Conservation (phyloP, 306 rosid genomes). For the Lupinus albus region DNA sequence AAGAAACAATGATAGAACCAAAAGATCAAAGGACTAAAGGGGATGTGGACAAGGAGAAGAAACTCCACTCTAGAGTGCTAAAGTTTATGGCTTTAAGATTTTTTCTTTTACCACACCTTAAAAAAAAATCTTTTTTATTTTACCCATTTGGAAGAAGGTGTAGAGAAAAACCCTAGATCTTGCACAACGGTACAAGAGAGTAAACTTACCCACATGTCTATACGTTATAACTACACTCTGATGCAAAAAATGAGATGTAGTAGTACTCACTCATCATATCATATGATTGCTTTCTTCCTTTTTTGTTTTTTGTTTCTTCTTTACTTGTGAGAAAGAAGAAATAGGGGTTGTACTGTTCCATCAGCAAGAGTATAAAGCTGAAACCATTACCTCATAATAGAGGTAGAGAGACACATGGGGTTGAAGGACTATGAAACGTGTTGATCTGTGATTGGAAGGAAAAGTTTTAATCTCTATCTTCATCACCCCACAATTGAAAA, state of each 20-base stretch:
- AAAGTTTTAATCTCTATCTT: background rate
- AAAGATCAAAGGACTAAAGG: constrained; percentile 46
- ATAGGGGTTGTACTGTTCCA: constrained; percentile 50
- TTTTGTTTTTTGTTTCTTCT: constrained; percentile 22
- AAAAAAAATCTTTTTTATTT: background rate
- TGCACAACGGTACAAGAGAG: constrained; percentile 56
- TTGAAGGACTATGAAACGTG: constrained; percentile 47
- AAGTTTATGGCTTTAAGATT: background rate
- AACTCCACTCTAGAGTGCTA: background rate
- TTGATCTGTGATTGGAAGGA: constrained; percentile 42
- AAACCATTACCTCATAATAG: constrained; percentile 40
- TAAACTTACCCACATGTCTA: constrained; percentile 12
- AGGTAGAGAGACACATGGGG: constrained; percentile 1
- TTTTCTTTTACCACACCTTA: background rate
- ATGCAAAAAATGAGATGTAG: no score
- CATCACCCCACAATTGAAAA: background rate
- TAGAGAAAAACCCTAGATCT: constrained; percentile 52
- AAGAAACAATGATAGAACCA: constrained; percentile 45
- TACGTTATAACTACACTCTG: background rate
- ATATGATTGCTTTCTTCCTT: constrained; percentile 43
- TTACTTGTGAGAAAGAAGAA: constrained; percentile 36
- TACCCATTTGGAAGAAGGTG: constrained; percentile 1
- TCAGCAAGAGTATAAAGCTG: constrained; percentile 28
- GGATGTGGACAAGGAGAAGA: constrained; percentile 38
- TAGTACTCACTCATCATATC: constrained; percentile 10